These are phyloP conservation scores for Saccharomyces pastorianus DNA, from an alignment of 1,139 yeast genomes.

Conservation along the genomic window DNA sequence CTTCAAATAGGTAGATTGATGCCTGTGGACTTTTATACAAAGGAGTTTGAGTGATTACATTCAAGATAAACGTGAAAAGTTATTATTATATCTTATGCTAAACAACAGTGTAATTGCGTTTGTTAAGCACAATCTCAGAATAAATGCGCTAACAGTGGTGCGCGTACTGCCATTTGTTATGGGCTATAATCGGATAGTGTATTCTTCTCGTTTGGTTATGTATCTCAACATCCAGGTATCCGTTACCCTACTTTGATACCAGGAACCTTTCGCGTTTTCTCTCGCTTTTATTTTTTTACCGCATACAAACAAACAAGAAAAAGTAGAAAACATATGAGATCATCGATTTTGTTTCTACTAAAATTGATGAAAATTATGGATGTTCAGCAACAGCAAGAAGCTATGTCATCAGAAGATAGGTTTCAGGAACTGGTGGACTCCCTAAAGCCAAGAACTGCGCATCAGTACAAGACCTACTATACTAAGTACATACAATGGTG, in stretches of 20 bases:
- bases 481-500: slow-evolving; percentile 26
- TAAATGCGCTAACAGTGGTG: neutral
- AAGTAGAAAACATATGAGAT: neutral
- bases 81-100: neutral
- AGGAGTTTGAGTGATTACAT: neutral
- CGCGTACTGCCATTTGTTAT: too few species aligned
- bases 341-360: neutral
- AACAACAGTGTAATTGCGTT: neutral
- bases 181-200: too few species aligned
- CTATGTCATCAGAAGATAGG: neutral
- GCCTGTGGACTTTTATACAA: neutral
- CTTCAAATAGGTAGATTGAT: neutral
- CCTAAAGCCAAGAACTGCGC: slow-evolving; percentile 21
- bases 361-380: neutral
- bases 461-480: slow-evolving; percentile 25
- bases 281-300: neutral
- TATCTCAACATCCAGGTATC: neutral
- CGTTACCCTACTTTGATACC: neutral
- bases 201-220: neutral
- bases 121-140: neutral
- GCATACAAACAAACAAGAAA: neutral
- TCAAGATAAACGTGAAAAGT: neutral
- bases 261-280: neutral
- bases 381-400: neutral
- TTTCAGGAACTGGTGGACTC: slow-evolving; percentile 15